Evolutionary conservation across 805 yeast genomes (phyloP).

Genomic region (Candida glaebosa): DNA sequence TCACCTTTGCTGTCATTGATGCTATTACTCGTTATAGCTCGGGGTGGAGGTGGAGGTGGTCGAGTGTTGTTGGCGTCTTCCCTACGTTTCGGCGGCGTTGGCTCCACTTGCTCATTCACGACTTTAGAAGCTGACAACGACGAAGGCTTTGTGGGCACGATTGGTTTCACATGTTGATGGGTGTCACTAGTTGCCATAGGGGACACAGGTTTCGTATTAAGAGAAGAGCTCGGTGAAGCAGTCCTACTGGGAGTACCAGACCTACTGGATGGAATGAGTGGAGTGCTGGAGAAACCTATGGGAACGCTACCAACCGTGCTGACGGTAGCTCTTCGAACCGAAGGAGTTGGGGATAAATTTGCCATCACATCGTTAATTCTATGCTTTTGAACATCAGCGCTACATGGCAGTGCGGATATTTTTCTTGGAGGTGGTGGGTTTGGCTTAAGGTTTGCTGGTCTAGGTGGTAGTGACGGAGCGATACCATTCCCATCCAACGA

Average conservation of each 20-base stretch:
- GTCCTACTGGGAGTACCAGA: slow-evolving; percentile 22
- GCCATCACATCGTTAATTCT: slow-evolving; percentile 4
- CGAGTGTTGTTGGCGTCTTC: slow-evolving; percentile 4
- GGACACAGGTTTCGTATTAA: slow-evolving; percentile 10
- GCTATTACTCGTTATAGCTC: slow-evolving; percentile 2
- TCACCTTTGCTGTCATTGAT: neutral
- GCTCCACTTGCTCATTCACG: slow-evolving; percentile 4
- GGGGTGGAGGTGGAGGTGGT: slow-evolving; percentile 9
- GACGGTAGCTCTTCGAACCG: slow-evolving; percentile 6
- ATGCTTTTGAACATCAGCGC: slow-evolving; percentile 1
- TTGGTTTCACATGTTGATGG: slow-evolving; percentile 25
- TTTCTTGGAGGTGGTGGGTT: slow-evolving; percentile 20
- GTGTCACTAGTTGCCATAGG: slow-evolving; percentile 17
- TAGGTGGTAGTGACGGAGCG: slow-evolving; percentile 18
- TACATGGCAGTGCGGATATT: slow-evolving; percentile 13
- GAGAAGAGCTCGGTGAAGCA: slow-evolving; percentile 5
- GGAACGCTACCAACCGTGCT: slow-evolving; percentile 13
- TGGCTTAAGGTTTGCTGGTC: slow-evolving; percentile 14
- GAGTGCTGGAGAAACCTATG: slow-evolving; percentile 35
- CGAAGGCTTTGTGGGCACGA: slow-evolving; percentile 35
- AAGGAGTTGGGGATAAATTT: slow-evolving; percentile 5
- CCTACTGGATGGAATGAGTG: slow-evolving; percentile 35
- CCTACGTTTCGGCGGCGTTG: slow-evolving; percentile 16
- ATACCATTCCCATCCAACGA: slow-evolving; percentile 27
- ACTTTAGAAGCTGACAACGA: slow-evolving; percentile 20